Base-by-base conservation (phyloP, 2,329 filamentous ascomycete genomes). In the Pyricularia grisea region DNA sequence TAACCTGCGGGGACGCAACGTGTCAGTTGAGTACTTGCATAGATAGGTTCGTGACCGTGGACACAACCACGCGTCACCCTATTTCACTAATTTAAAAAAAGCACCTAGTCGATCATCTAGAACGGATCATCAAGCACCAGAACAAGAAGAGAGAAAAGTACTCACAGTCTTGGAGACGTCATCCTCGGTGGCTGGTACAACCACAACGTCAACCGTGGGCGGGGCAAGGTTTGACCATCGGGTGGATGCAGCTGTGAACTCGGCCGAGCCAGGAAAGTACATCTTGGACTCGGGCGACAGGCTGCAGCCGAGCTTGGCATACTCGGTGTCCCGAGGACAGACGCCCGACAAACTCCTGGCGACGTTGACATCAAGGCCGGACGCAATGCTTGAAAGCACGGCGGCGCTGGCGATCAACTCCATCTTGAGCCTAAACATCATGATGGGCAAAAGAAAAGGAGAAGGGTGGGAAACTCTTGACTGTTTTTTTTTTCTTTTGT, bases 191-290 rank as follows among this genome's bases (percentile, higher is more conserved):
- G 76, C 78, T 1, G 83, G 81, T 17, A 83, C 78, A 0, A 86
- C 80, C 2, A 84, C 81, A 2, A 84, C 73, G 66, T 80, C 82
- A 11, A 82, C 76, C 0, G 72, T 77, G 3, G 84, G 84, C 0
- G 76, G 73, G 10, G 78, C 75, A 25, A 83, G 71, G 17, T 74
- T 75, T 0, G 84, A 85, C 83, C 83, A 85, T 1, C 83, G 78
- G 1, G 74, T 75, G 0, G 81, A 79, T 7, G 78, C 78, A 31
- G 74, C 50, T 3, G 72, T 70, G 66, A 82, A 86, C 14, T 74
- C 78, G n/a, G 71, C 72, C 11, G 80, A 79, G 1, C 78, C 80
- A 0, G 82, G 81, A 25, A 73, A 76, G 72, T 81, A 82, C 42
- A 85, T 73, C 71, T 81, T 76, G 20, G 82, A 80, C 2, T 70